Conservation (phyloP, 2,329 filamentous ascomycete genomes). For the Pyrenophora teres region DNA sequence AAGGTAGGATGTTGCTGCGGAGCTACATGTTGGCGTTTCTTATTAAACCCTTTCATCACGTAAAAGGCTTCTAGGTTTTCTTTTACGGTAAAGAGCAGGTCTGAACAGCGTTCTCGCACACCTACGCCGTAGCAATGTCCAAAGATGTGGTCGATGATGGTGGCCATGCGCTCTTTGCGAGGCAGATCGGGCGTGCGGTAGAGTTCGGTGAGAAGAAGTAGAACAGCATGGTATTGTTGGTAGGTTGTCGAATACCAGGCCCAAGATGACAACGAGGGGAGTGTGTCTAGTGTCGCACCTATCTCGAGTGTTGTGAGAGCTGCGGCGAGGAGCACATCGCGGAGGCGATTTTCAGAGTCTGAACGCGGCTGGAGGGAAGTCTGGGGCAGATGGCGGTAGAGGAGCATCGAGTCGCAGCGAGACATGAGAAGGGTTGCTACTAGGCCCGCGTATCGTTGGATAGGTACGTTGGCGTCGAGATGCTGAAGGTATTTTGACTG, state of each 20-base stretch:
- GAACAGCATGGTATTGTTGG: constrained; percentile 47
- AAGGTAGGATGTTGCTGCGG: constrained; percentile 38
- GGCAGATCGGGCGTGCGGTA: constrained; percentile 45
- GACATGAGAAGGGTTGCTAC: constrained; percentile 46
- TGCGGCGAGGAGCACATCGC: constrained; percentile 44
- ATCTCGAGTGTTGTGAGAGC: constrained; percentile 46
- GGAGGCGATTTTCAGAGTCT: constrained; percentile 44
- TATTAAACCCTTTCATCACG: constrained; percentile 46
- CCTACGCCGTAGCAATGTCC: constrained; percentile 47
- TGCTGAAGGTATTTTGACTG: constrained; percentile 42
- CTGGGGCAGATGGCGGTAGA: constrained; percentile 47
- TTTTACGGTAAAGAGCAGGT: constrained; percentile 45
- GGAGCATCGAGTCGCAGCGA: constrained; percentile 47
- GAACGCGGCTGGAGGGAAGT: constrained; percentile 41
- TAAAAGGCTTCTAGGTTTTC: constrained; percentile 48
- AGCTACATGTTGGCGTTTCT: constrained; percentile 27
- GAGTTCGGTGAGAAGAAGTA: constrained; percentile 45
- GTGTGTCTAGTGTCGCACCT: constrained; percentile 46
- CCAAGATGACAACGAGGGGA: constrained; percentile 43
- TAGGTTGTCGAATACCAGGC: constrained; percentile 47
- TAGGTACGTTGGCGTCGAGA: constrained; percentile 40
- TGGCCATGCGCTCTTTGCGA: constrained; percentile 45
- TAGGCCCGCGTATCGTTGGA: constrained; percentile 46
- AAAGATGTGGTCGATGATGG: constrained; percentile 48
- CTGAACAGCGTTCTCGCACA: constrained; percentile 42